Evolutionary conservation across 805 yeast genomes (phyloP), one percentile per base, ranked within the genome.

Genomic region (Saccharomyces kudriavzevii): DNA sequence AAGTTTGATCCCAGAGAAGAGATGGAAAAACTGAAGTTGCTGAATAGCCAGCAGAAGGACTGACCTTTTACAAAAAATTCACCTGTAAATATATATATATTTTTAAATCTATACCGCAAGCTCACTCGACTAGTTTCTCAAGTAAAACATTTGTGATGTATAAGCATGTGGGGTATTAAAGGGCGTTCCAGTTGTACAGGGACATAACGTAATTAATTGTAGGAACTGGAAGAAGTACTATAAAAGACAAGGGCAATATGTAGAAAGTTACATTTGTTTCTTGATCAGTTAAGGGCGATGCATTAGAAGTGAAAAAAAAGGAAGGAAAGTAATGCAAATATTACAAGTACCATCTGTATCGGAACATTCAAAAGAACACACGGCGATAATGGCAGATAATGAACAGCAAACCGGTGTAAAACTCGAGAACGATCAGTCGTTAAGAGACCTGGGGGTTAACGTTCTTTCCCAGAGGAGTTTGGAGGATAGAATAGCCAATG

Each of bases 1-100:
- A 78, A 92, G 54, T 90, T 87, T 65, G 85, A 91, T 65, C 83
- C 97, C 0, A 73, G 76, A 48, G 91, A 84, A 56, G 98, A 92
- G 70, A 79, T 89, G 78, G 74, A 74, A 55, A 89, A 88, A 69
- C 74, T 90, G 51, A 82, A 79, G 46, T 71, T 78, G 4, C 72
- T 87, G 70, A 81, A 86, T 64, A 77, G 82, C 56, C 75, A 74
- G 2, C 74, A 68, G 56, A 77, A 70, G 65, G 74, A 70, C 45
- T 70, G 50, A 56, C 35, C 10, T 8, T 17, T 6, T 17, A 35
- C 4, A 24, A 35, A 27, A 1, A 30, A 35, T 1, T 6, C 5
- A 17, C 22, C 22, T 35, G 43, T 35, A 35, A 35, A 35, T 35
- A 35, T 17, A 35, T 9, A 35, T 20, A 35, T 17, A 35, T 17